A percentile compares a stretch with the other conserved stretches of the same genome.
These are phyloP conservation scores for Euphorbia celastroides DNA, from an alignment of 441 rosid species.

Conservation along the genomic window DNA sequence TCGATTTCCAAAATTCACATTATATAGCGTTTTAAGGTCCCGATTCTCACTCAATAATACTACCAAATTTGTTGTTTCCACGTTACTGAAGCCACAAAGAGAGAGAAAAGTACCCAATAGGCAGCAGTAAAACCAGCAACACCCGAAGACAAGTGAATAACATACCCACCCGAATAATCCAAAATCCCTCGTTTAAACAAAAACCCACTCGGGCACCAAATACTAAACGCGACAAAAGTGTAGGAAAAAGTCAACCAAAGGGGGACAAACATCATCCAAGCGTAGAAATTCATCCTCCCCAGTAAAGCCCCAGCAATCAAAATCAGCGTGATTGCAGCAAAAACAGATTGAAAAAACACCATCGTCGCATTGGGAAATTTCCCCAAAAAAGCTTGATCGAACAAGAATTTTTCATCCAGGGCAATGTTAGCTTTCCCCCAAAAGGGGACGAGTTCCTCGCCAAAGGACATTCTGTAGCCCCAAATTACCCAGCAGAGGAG, in stretches of 20 bases:
- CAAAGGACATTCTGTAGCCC: conserved; percentile 52
- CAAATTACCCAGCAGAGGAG: conserved; percentile 48
- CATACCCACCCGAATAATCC: conserved; percentile 51
- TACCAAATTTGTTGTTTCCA: too few species aligned
- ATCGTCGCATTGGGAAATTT: conserved; percentile 41
- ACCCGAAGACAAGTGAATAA: conserved; percentile 52
- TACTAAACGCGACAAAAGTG: conserved; percentile 38
- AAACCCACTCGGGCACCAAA: conserved; percentile 37
- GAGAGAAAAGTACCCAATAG: conserved; percentile 31
- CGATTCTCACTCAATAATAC: too few species aligned
- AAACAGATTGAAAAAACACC: conserved; percentile 50
- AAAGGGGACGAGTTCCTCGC: conserved; percentile 18
- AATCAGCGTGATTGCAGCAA: conserved; percentile 49
- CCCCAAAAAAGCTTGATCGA: conserved; percentile 20
- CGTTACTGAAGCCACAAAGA: too few species aligned
- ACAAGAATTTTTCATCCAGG: conserved; percentile 24
- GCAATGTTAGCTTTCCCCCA: conserved; percentile 35
- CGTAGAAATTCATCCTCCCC: conserved; percentile 51
- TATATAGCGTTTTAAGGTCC: too few species aligned
- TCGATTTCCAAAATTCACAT: too few species aligned
- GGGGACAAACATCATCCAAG: conserved; percentile 63
- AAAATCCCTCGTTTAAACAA: conserved; percentile 32
- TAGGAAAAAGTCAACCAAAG: conserved; percentile 49
- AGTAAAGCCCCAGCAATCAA: conserved; percentile 50
- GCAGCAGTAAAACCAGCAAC: conserved; percentile 60